A percentile compares a stretch with the other conserved stretches of the same genome.
Conservation (phyloP, 768 basidiomycete species). For the Pluteus cervinus region DNA sequence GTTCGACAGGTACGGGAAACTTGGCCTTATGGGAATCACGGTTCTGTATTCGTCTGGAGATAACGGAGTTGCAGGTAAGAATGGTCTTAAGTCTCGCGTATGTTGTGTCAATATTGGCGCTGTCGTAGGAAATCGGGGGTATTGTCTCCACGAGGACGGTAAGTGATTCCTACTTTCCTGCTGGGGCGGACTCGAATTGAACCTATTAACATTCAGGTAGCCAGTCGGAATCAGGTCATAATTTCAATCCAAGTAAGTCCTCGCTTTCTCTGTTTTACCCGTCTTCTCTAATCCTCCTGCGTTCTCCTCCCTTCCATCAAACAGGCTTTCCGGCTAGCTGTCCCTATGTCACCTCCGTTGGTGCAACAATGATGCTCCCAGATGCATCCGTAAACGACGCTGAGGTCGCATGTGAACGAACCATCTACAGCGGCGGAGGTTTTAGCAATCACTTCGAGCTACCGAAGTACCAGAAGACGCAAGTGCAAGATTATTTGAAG, state of each 20-base stretch:
- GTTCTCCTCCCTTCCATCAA: no score
- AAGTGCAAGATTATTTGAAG: slow-evolving; percentile 28
- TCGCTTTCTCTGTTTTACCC: background rate
- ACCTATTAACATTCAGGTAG: slow-evolving; percentile 14
- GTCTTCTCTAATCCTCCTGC: background rate
- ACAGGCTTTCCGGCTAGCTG: slow-evolving; percentile 34
- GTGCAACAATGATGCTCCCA: slow-evolving; percentile 37
- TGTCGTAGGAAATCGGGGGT: slow-evolving; percentile 22
- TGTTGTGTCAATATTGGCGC: no score
- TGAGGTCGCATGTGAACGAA: slow-evolving; percentile 31
- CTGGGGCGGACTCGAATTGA: background rate
- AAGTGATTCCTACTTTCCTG: slow-evolving; percentile 1
- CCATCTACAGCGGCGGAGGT: slow-evolving; percentile 31
- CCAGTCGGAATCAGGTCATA: slow-evolving; percentile 20
- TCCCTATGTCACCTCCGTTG: slow-evolving; percentile 39
- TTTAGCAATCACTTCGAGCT: slow-evolving; percentile 36
- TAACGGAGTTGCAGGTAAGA: slow-evolving; percentile 39
- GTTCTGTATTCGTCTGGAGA: slow-evolving; percentile 56
- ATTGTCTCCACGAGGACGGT: slow-evolving; percentile 39
- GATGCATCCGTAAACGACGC: slow-evolving; percentile 20
- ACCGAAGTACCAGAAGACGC: slow-evolving; percentile 31
- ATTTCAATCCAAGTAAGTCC: slow-evolving; percentile 29
- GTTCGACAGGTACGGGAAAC: slow-evolving; percentile 30
- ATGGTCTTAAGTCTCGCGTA: background rate
- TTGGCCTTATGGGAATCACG: slow-evolving; percentile 55